Percentiles rank a stretch among this genome's conserved stretches.
phyloP scores from a whole-genome alignment of 2,329 filamentous ascomycete species.

The Aspergillus arachidicola region DNA sequence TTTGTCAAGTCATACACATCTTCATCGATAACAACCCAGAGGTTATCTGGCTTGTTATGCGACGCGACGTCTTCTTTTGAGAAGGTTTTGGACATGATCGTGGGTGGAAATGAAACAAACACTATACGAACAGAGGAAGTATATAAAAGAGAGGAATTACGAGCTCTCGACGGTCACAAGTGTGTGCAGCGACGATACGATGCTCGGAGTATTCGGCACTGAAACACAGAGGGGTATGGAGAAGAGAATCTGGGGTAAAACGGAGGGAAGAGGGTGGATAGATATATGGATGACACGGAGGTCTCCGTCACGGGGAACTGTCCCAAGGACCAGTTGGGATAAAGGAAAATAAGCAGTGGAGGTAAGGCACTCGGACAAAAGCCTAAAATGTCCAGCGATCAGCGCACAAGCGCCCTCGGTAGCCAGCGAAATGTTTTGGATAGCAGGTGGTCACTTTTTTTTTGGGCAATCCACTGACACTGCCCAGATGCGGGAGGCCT shows the following conservation, averaged over 20 bases:
- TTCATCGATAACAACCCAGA: slow-evolving; percentile 90
- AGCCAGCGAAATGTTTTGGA: background rate
- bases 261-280: slow-evolving; percentile 6
- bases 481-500: background rate
- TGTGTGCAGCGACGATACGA: background rate
- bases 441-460: background rate
- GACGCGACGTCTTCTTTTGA: slow-evolving; percentile 81
- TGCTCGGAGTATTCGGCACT: background rate
- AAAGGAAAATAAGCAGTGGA: background rate
- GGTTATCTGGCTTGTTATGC: slow-evolving; percentile 83
- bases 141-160: background rate
- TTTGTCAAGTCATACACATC: slow-evolving; percentile 95
- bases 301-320: slow-evolving; percentile 7
- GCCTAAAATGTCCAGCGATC: slow-evolving; percentile 2
- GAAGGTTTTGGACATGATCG: slow-evolving; percentile 92
- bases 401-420: background rate
- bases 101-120: slow-evolving; percentile 24
- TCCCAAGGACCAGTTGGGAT: background rate
- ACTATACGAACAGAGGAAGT: background rate
- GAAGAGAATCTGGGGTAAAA: slow-evolving; percentile 16
- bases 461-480: background rate
- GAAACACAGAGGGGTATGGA: slow-evolving; percentile 8
- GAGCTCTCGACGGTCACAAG: background rate
- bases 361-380: background rate
- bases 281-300: slow-evolving; percentile 19